Conservation (phyloP, 768 basidiomycete species). For the Chalciporus sphaerocephalus region DNA sequence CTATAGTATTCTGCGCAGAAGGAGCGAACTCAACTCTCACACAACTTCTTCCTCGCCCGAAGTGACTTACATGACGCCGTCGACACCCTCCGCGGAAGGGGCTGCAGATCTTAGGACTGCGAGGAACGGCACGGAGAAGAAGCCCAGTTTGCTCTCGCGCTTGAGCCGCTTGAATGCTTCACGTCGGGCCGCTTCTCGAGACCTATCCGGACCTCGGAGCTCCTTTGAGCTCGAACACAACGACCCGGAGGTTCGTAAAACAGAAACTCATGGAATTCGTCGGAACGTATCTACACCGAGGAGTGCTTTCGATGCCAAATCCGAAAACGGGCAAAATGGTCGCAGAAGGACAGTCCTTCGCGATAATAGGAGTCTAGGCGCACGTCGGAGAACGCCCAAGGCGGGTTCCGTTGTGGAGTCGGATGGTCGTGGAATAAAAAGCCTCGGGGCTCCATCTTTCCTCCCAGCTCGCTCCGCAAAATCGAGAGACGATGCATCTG, state of each 20-base stretch:
- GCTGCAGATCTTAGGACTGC: no score
- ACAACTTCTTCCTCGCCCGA: not conserved
- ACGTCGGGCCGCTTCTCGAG: not conserved
- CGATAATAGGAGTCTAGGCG: not conserved
- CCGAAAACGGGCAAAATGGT: no score
- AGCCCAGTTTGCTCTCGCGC: slow-evolving; percentile 14
- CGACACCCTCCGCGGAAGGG: not conserved
- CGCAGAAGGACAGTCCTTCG: not conserved
- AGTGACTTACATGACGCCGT: slow-evolving; percentile 1
- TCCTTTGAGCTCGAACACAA: no score
- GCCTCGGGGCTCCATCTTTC: slow-evolving; percentile 16
- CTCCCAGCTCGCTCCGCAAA: slow-evolving; percentile 20
- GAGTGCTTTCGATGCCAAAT: no score
- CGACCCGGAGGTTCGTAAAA: no score
- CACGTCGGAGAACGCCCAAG: not conserved
- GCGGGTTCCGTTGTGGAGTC: no score
- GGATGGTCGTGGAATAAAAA: not conserved
- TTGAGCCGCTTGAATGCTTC: slow-evolving; percentile 8
- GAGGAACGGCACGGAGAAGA: not conserved
- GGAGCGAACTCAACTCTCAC: not conserved
- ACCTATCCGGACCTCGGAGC: no score
- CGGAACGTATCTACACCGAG: no score
- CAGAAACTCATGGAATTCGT: no score
- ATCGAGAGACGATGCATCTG: slow-evolving; percentile 18
- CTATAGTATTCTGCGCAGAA: not conserved